Evolutionary conservation across 2,329 filamentous ascomycete species (phyloP), one percentile per base, ranked within the genome.

Genomic region (Calycina marina): DNA sequence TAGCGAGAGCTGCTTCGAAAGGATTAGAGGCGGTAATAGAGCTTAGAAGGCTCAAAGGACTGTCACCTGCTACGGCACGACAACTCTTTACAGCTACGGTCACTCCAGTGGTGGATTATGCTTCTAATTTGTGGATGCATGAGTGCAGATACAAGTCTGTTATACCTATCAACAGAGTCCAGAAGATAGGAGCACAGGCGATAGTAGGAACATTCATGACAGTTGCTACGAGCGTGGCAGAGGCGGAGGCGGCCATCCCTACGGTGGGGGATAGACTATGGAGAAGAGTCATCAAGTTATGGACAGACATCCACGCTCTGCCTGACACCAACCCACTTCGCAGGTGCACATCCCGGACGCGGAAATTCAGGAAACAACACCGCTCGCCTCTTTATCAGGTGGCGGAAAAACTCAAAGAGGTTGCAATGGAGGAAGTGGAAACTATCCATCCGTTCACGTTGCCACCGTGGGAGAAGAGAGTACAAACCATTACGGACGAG

Each of bases 401-500:
- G 18, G 18, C 18, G 18, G 18, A 22, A 22, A 22, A 22, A 22
- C 18, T 22, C 18, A 22, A 22, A 22, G 18, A 22, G 6, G n/a
- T 22, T 22, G 6, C 18, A 22, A 22, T 22, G 18, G 18, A 22
- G 18, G 18, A 22, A n/a, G n/a, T 22, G 18, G 18, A 22, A 22
- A 22, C 18, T 22, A 22, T 22, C 18, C 18, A 22, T 22, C 18
- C 18, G 18, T 22, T 22, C 18, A 22, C 18, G 6, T 22, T 22
- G 18, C 18, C 18, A n/a, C 18, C 18, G 18, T 22, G 18, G 18
- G 18, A 22, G 18, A 22, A 22, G 18, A 22, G 18, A 30, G 25
- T 34, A 17, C 18, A 34, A 17, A 34, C 26, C 14, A 34, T 34
- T n/a, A 29, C 25, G 6, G 15, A 30, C 26, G 22, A 25, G 17